phyloP scores from a whole-genome alignment of 139 green algal species.

The Gonium pectorale region DNA sequence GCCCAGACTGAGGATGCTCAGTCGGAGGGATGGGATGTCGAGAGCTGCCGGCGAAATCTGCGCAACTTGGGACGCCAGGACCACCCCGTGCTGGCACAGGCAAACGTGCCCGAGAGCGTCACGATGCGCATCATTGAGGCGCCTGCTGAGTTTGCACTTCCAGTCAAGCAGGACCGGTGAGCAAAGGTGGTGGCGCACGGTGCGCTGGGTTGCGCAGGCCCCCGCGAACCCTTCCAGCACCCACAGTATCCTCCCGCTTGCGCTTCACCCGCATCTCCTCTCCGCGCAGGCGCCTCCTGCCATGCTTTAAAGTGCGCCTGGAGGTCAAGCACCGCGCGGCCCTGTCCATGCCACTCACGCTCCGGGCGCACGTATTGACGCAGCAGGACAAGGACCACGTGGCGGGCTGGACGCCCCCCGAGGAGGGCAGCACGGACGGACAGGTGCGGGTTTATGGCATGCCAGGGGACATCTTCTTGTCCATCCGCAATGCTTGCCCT shows the following conservation, averaged over 20 bases:
- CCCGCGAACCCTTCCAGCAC: too few species aligned
- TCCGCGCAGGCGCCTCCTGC: constrained; percentile 67
- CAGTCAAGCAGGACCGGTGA: constrained; percentile 81
- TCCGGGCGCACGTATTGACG: constrained; percentile 65
- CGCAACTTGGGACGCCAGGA: constrained; percentile 41
- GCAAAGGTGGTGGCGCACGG: too few species aligned
- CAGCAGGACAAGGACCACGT: constrained; percentile 76
- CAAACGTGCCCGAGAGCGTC: constrained; percentile 49
- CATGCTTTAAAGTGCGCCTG: constrained; percentile 70
- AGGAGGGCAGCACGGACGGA: too few species aligned
- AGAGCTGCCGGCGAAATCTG: constrained; percentile 45
- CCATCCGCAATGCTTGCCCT: too few species aligned
- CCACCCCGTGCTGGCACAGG: constrained; percentile 50
- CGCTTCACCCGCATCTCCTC: too few species aligned
- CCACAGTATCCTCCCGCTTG: too few species aligned
- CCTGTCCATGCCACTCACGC: constrained; percentile 61
- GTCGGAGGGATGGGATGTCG: background rate
- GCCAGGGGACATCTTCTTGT: too few species aligned
- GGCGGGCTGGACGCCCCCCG: constrained; percentile 57
- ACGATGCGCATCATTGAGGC: constrained; percentile 67
- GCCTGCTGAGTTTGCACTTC: constrained; percentile 72
- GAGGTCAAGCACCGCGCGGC: constrained; percentile 59
- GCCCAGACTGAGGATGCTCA: background rate
- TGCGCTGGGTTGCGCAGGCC: too few species aligned
- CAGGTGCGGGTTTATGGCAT: too few species aligned